Percentiles rank a stretch among this genome's conserved stretches.
Evolutionary conservation across 805 yeast species (phyloP).

Genomic region (Kazachstania bromeliacearum): DNA sequence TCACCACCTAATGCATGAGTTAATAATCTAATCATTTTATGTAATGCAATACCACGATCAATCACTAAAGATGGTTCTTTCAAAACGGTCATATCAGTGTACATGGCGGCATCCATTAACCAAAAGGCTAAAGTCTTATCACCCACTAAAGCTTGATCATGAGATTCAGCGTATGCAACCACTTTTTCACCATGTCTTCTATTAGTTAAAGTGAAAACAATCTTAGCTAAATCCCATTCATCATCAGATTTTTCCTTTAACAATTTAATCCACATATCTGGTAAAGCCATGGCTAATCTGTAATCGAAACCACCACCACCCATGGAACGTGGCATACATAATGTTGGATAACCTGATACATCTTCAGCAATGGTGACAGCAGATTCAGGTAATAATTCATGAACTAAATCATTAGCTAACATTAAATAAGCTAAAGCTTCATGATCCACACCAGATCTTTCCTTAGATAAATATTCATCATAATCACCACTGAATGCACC

Average conservation of each 20-base stretch:
- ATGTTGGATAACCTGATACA: slow-evolving; percentile 94
- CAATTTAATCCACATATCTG: slow-evolving; percentile 98
- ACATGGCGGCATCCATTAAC: slow-evolving; percentile 98
- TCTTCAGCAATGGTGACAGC: slow-evolving; percentile 88
- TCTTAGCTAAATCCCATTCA: slow-evolving; percentile 81
- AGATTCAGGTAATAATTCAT: slow-evolving; percentile 40
- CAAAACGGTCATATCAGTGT: slow-evolving; percentile 81
- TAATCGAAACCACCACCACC: slow-evolving; percentile 96
- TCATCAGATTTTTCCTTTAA: slow-evolving; percentile 78
- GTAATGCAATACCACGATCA: slow-evolving; percentile 85
- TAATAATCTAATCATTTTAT: slow-evolving; percentile 78
- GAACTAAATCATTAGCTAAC: slow-evolving; percentile 78
- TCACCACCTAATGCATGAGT: slow-evolving; percentile 95
- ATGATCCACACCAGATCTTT: slow-evolving; percentile 64
- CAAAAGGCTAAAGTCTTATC: slow-evolving; percentile 95
- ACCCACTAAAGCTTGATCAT: slow-evolving; percentile 96
- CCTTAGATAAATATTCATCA: slow-evolving; percentile 70
- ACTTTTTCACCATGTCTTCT: slow-evolving; percentile 84
- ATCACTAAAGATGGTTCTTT: slow-evolving; percentile 65
- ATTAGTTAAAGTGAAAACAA: slow-evolving; percentile 74
- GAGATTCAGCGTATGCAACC: slow-evolving; percentile 87
- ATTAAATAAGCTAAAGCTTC: slow-evolving; percentile 83
- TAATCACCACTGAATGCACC: slow-evolving; percentile 85
- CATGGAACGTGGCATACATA: slow-evolving; percentile 58
- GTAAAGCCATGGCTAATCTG: slow-evolving; percentile 91